These are phyloP conservation scores for Isoetes taiwanensis DNA, from an alignment of 75 land plant genomes.

Conservation along the genomic window DNA sequence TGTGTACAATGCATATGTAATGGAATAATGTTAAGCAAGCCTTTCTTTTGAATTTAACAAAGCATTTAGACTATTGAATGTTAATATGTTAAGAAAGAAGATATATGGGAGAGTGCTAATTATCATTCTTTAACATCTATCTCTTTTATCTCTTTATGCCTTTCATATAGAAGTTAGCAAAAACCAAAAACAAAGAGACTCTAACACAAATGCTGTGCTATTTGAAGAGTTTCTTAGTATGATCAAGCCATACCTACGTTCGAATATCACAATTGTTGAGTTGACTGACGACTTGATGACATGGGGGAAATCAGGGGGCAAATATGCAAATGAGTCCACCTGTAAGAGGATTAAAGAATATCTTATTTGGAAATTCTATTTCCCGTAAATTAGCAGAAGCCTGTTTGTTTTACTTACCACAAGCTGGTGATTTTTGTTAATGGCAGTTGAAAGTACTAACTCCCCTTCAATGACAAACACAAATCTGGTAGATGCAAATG, in stretches of 20 bases:
- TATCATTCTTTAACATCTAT: too few relatives aligned
- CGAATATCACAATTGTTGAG: not conserved
- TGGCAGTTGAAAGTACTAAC: constrained; percentile 25
- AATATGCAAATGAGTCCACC: constrained; percentile 86
- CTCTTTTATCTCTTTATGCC: too few relatives aligned
- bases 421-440: constrained; percentile 23
- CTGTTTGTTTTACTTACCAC: too few relatives aligned
- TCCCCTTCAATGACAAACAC: constrained; percentile 61
- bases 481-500: constrained; percentile 34
- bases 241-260: not conserved
- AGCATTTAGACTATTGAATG: too few relatives aligned
- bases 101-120: too few relatives aligned
- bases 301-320: constrained; percentile 63
- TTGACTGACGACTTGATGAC: constrained; percentile 11
- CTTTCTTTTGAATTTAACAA: too few relatives aligned
- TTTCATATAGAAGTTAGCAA: too few relatives aligned
- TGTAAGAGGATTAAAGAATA: constrained; percentile 13
- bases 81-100: too few relatives aligned
- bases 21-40: too few relatives aligned
- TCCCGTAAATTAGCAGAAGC: too few relatives aligned
- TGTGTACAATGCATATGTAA: too few relatives aligned
- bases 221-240: not conserved
- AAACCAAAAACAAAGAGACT: too few relatives aligned
- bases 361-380: not conserved
- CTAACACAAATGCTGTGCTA: not conserved